A percentile compares a stretch with the other conserved stretches of the same genome.
These are phyloP conservation scores for Talaromyces funiculosus DNA, from an alignment of 2,329 filamentous ascomycete genomes.

Conservation along the genomic window DNA sequence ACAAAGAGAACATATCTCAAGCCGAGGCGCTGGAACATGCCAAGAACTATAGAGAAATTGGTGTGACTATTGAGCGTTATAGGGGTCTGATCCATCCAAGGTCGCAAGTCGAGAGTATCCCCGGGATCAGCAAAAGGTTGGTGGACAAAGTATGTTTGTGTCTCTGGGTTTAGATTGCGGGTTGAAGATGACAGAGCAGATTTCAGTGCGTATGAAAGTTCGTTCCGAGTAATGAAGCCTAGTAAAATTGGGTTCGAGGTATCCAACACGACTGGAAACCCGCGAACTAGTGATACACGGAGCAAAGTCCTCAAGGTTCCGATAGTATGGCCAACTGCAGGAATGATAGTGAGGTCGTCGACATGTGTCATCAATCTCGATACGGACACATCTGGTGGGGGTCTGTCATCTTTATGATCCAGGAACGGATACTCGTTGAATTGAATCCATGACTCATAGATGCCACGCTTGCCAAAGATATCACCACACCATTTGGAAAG, in stretches of 20 bases:
- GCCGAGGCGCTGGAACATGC: constrained; percentile 92
- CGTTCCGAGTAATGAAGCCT: constrained; percentile 89
- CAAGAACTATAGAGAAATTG: constrained; percentile 75
- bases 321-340: constrained; percentile 83
- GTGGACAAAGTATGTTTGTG: constrained; percentile 79
- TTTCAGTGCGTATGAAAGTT: constrained; percentile 75
- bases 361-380: constrained; percentile 85
- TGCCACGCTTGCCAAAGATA: constrained; percentile 83
- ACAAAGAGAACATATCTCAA: constrained; percentile 84
- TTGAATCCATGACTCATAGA: constrained; percentile 97
- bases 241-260: constrained; percentile 71
- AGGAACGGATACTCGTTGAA: constrained; percentile 94
- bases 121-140: constrained; percentile 73
- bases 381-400: constrained; percentile 78
- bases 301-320: constrained; percentile 66
- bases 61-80: constrained; percentile 76
- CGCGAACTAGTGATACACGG: constrained; percentile 69
- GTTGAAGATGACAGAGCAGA: constrained; percentile 47
- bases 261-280: constrained; percentile 84
- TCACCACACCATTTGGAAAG: constrained; percentile 97
- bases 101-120: constrained; percentile 76
- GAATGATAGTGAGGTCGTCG: constrained; percentile 83
- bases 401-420: constrained; percentile 76
- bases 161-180: constrained; percentile 56
- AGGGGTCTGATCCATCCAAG: constrained; percentile 99